A percentile compares a stretch with the other conserved stretches of the same genome.
phyloP scores from a whole-genome alignment of 371 early-diverging fungal species.

The Apophysomyces trapeziformis region DNA sequence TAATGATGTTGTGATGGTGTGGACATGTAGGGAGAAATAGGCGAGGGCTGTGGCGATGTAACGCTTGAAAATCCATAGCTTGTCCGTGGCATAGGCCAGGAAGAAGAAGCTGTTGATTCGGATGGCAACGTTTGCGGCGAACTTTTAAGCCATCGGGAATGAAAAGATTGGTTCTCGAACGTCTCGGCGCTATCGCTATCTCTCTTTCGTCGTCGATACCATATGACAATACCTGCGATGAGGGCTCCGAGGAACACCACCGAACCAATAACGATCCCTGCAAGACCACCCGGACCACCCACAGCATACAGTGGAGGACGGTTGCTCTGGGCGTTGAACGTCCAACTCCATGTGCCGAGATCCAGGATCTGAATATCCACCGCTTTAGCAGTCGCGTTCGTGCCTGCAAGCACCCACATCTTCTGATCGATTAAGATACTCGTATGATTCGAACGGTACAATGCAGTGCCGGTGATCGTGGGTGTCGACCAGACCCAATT shows the following conservation, averaged over 20 bases:
- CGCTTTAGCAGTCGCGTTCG: neutral
- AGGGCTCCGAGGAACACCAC: neutral
- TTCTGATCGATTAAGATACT: neutral
- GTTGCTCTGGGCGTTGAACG: neutral
- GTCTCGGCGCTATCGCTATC: neutral
- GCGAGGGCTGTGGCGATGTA: neutral
- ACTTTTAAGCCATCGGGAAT: neutral
- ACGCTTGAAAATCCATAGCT: constrained; percentile 1
- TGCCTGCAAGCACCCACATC: constrained; percentile 10
- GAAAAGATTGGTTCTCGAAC: neutral
- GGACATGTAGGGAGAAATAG: neutral
- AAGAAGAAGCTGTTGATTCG: neutral
- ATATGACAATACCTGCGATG: neutral
- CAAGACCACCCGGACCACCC: constrained; percentile 1
- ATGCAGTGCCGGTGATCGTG: neutral
- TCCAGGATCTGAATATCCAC: constrained; percentile 9
- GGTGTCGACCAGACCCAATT: constrained; percentile 9
- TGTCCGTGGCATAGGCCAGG: neutral
- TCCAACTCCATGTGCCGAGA: constrained; percentile 4
- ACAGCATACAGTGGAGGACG: neutral
- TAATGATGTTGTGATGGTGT: neutral
- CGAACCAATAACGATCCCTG: neutral
- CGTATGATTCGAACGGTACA: constrained; percentile 2
- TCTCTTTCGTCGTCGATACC: neutral
- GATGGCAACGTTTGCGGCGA: neutral